These are phyloP conservation scores for Ballota nigra DNA, from an alignment of 257 asterid genomes.

Conservation along the genomic window DNA sequence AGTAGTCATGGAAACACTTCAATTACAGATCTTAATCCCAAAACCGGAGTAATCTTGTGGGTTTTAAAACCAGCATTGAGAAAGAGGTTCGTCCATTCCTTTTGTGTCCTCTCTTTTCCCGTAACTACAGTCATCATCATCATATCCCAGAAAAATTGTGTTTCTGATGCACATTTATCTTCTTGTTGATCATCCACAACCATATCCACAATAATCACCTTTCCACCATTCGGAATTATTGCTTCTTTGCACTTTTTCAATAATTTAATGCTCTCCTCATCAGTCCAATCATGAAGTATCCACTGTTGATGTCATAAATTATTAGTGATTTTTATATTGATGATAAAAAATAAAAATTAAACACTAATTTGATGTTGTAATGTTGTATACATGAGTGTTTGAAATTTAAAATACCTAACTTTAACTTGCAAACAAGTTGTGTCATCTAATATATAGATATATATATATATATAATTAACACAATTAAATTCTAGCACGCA, in stretches of 20 bases:
- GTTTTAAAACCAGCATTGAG: not conserved
- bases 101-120: constrained; percentile 12
- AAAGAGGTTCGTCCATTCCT: constrained; percentile 8
- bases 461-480: no score
- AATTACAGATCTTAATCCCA: no score
- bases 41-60: not conserved
- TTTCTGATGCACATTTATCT: not conserved
- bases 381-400: no score
- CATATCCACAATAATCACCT: constrained; percentile 18
- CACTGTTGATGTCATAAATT: not conserved
- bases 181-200: not conserved
- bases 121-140: not conserved
- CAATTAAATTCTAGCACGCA: no score
- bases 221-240: not conserved
- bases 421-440: no score
- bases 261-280: constrained; percentile 8
- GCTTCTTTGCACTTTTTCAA: constrained; percentile 17
- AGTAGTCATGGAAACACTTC: not conserved
- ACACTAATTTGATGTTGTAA: not conserved
- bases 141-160: not conserved
- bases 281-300: constrained; percentile 12
- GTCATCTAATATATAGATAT: no score
- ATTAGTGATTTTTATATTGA: not conserved
- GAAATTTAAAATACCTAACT: no score
- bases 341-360: not conserved